phyloP scores from a whole-genome alignment of 2,329 filamentous ascomycete genomes.

The Xylariaceae sp. region DNA sequence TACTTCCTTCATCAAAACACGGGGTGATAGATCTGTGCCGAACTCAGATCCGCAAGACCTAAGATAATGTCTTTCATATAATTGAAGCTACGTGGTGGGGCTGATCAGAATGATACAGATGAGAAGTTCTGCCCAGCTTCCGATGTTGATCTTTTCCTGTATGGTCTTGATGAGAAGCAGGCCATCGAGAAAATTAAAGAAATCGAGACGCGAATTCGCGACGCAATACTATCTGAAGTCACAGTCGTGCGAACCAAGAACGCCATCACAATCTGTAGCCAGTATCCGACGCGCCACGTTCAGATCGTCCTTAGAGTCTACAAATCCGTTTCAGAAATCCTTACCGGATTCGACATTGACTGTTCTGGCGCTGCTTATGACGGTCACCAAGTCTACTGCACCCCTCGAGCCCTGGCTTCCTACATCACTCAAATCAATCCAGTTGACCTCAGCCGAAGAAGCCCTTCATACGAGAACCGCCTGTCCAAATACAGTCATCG shows the following conservation, averaged over 20 bases:
- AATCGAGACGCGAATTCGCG: slow-evolving; percentile 70
- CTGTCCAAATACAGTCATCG: slow-evolving; percentile 81
- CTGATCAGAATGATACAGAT: slow-evolving; percentile 6
- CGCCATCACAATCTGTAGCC: slow-evolving; percentile 74
- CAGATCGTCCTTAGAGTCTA: slow-evolving; percentile 86
- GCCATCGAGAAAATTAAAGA: slow-evolving; percentile 79
- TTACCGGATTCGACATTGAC: slow-evolving; percentile 86
- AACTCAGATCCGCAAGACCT: too few relatives aligned
- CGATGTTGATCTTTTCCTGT: slow-evolving; percentile 83
- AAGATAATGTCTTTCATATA: neutral
- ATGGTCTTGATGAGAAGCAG: slow-evolving; percentile 71
- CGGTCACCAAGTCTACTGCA: slow-evolving; percentile 73
- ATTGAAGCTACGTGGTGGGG: slow-evolving; percentile 1
- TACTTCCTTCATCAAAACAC: neutral
- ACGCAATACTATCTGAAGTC: slow-evolving; percentile 76
- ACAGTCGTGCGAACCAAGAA: slow-evolving; percentile 84
- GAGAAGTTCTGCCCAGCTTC: slow-evolving; percentile 57
- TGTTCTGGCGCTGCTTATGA: slow-evolving; percentile 78
- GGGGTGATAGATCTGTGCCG: too few relatives aligned
- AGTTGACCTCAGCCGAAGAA: slow-evolving; percentile 73
- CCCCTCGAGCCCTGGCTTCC: slow-evolving; percentile 70
- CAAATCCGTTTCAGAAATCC: slow-evolving; percentile 76
- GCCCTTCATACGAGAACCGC: slow-evolving; percentile 82
- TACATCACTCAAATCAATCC: slow-evolving; percentile 81
- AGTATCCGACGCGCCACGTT: slow-evolving; percentile 79